Conservation (phyloP, 2,329 filamentous ascomycete species). For the Ophiostoma pallidulum region DNA sequence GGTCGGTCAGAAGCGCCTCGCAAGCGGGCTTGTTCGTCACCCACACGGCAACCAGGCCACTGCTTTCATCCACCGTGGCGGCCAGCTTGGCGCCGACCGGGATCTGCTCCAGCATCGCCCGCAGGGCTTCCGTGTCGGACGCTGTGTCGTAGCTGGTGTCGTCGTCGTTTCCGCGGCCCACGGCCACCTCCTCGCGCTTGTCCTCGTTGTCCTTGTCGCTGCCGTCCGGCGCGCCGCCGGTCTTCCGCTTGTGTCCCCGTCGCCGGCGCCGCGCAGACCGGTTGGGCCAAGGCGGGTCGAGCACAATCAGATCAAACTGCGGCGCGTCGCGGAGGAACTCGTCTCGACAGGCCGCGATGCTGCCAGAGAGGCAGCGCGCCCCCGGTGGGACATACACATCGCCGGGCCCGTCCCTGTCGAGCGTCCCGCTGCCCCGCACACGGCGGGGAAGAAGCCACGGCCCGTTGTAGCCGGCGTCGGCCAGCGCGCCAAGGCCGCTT, state of each 20-base stretch:
- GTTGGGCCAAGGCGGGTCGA: slow-evolving; percentile 79
- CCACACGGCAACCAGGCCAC: slow-evolving; percentile 61
- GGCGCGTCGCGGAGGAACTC: slow-evolving; percentile 33
- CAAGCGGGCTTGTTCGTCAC: slow-evolving; percentile 62
- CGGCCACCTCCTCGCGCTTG: no score
- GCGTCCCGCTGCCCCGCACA: slow-evolving; percentile 10
- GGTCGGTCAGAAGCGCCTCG: slow-evolving; percentile 43
- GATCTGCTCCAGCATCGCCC: slow-evolving; percentile 40
- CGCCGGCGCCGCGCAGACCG: slow-evolving; percentile 47
- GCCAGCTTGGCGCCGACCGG: slow-evolving; percentile 48
- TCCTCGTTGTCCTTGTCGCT: not conserved
- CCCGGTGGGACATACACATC: slow-evolving; percentile 30
- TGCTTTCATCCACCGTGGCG: slow-evolving; percentile 28
- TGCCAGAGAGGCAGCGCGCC: slow-evolving; percentile 39
- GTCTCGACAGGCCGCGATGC: slow-evolving; percentile 32
- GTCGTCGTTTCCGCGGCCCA: no score
- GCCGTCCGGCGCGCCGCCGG: not conserved
- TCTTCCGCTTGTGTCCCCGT: slow-evolving; percentile 33
- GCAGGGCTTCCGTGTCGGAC: slow-evolving; percentile 36
- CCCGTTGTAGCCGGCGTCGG: slow-evolving; percentile 26
- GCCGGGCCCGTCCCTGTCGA: slow-evolving; percentile 6
- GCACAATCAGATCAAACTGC: slow-evolving; percentile 56
- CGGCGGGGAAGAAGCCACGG: slow-evolving; percentile 36
- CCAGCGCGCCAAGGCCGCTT: slow-evolving; percentile 32
- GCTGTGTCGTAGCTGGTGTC: slow-evolving; percentile 32